Evolutionary conservation across 2,329 filamentous ascomycete genomes (phyloP), one percentile per base, ranked within the genome.

Genomic region (Phialophora expanda): DNA sequence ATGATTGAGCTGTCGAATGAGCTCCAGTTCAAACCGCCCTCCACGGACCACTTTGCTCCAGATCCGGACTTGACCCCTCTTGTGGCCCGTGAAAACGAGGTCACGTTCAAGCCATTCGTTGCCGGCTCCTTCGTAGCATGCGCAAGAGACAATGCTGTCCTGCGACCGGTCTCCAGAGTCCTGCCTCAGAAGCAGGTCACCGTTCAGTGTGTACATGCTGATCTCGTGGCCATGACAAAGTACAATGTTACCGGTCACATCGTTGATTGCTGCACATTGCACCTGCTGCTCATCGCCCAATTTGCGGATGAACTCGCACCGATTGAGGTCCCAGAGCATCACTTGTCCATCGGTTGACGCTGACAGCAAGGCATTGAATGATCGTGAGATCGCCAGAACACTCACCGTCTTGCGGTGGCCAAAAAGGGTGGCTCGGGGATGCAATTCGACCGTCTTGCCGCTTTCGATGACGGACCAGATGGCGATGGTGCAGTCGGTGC

Each of bases 321-420:
- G 87, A 76, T 98, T 99, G 3, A 99, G 84, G 76, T 98, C 95
- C 95, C 95, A 99, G 3, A 98, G 82, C 73, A 96, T 88, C 11
- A 93, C 88, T 46, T 91, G 88, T 0, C 93, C 93, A 74, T 96
- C 92, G 0, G 85, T 85, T 0, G 91, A 93, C 0, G 91, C 90
- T 1, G 93, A 96, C 2, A 98, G 84, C 60, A 99, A 87, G 0
- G 93, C 91, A 74, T 92, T 93, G 76, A 97, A 96, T 0, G 92
- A 90, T 68, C 93, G 90, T 46, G 92, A 96, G 1, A 94, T 89
- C 0, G 93, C 91, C 56, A 99, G 88, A 1, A 87, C 87, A 1
- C 88, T 92, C 17, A 98, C 90, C 0, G 93, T 88, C 0, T 87
- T 88, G 75, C 92, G 92, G 80, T 99, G 95, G 0, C 94, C 95